Percentiles rank a stretch among this genome's conserved stretches.
Evolutionary conservation across 2,329 filamentous ascomycete genomes (phyloP).

Genomic region (Verticillium longisporum): DNA sequence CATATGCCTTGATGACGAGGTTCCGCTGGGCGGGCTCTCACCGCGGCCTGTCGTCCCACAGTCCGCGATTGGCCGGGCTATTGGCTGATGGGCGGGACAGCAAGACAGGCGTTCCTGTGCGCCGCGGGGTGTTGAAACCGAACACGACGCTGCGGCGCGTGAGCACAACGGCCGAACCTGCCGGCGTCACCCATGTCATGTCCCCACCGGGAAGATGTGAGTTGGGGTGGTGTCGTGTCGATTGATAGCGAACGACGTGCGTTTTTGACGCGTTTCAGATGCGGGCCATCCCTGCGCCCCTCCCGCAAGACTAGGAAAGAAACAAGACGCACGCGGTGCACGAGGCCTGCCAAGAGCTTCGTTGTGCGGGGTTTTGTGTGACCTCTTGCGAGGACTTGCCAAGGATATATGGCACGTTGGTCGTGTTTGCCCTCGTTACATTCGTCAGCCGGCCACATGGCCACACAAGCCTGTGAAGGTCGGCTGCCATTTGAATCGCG

Average conservation of each 20-base stretch:
- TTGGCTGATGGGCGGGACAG: conserved; percentile 35
- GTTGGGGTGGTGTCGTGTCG: no score
- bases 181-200: background rate
- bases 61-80: conserved; percentile 45
- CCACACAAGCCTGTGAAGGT: background rate
- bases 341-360: background rate
- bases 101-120: background rate
- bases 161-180: background rate
- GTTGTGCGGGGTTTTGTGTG: background rate
- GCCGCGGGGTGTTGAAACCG: background rate
- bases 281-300: conserved; percentile 2
- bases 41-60: conserved; percentile 39
- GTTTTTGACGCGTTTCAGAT: background rate
- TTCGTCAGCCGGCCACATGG: background rate
- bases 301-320: conserved; percentile 8
- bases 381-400: background rate
- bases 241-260: background rate
- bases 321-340: background rate
- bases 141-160: background rate
- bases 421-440: background rate
- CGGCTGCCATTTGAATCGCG: background rate
- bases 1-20: conserved; percentile 39
- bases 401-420: background rate
- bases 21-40: conserved; percentile 36
- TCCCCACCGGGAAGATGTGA: background rate